Evolutionary conservation across 805 yeast genomes (phyloP).

Genomic region (Allodekkera sacchari): DNA sequence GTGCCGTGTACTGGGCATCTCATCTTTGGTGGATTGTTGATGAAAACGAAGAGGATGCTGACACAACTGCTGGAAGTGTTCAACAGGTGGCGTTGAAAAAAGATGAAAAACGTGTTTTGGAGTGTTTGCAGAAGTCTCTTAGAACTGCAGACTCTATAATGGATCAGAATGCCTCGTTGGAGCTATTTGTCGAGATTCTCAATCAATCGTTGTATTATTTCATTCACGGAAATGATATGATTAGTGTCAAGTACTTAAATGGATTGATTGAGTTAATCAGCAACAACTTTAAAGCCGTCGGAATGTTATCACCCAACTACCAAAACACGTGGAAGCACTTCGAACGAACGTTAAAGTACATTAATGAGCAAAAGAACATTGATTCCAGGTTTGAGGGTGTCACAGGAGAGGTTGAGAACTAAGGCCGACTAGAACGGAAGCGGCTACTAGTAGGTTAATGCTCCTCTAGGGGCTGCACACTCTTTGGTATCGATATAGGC

Average conservation of each 20-base stretch:
- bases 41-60: constrained; percentile 24
- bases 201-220: constrained; percentile 81
- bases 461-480: too few species aligned
- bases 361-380: constrained; percentile 55
- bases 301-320: constrained; percentile 13
- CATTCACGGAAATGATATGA: constrained; percentile 66
- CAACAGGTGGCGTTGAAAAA: constrained; percentile 22
- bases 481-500: too few species aligned
- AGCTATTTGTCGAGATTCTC: constrained; percentile 82
- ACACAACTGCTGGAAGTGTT: constrained; percentile 36
- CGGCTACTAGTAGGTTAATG: too few species aligned
- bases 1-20: constrained; percentile 79
- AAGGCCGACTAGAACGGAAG: too few species aligned
- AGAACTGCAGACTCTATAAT: constrained; percentile 92
- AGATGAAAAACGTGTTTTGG: constrained; percentile 70
- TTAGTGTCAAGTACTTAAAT: constrained; percentile 69
- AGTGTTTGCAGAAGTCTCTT: constrained; percentile 80
- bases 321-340: constrained; percentile 46
- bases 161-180: constrained; percentile 67
- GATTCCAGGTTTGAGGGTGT: constrained; percentile 61
- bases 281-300: constrained; percentile 42
- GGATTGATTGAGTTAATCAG: constrained; percentile 79
- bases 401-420: constrained; percentile 6
- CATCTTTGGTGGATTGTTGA: constrained; percentile 94
- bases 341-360: constrained; percentile 63